Percentiles rank a stretch among this genome's conserved stretches.
phyloP scores from a whole-genome alignment of 176 grass and related monocot genomes.

The Phoenix roebelenii region DNA sequence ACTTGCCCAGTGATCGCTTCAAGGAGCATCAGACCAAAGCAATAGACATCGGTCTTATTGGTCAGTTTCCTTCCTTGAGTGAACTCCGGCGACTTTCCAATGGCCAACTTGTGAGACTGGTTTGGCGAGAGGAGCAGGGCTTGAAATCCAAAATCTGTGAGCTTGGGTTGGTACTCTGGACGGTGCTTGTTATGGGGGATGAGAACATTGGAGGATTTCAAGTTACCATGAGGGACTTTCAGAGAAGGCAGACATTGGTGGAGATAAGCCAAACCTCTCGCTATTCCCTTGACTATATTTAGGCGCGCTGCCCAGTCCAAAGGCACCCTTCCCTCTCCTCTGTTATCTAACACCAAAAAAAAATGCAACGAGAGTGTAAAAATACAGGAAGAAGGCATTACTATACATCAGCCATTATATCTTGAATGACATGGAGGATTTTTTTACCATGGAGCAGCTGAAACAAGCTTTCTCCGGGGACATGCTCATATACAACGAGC shows the following conservation, averaged over 20 bases:
- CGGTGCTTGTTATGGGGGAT: slow-evolving; percentile 5
- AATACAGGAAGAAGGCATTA: background rate
- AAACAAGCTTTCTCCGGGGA: slow-evolving; percentile 62
- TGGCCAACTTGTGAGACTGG: slow-evolving; percentile 37
- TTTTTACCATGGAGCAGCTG: slow-evolving; percentile 72
- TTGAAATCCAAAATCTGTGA: slow-evolving; percentile 68
- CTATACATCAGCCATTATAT: background rate
- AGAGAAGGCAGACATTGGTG: slow-evolving; percentile 51
- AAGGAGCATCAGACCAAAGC: slow-evolving; percentile 71
- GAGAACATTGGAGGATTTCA: slow-evolving; percentile 86
- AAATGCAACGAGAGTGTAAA: background rate
- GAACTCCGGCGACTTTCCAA: slow-evolving; percentile 57
- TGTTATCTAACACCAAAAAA: slow-evolving; percentile 38
- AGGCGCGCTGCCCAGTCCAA: slow-evolving; percentile 65
- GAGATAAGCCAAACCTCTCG: slow-evolving; percentile 59
- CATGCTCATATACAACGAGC: slow-evolving; percentile 59
- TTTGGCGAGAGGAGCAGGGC: slow-evolving; percentile 34
- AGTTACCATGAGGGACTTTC: slow-evolving; percentile 71
- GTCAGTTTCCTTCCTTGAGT: slow-evolving; percentile 31
- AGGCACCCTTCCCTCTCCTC: slow-evolving; percentile 61
- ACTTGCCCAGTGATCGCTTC: slow-evolving; percentile 80
- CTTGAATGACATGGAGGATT: too few relatives aligned
- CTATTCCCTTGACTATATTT: slow-evolving; percentile 54
- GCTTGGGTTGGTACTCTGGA: slow-evolving; percentile 31
- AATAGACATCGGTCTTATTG: slow-evolving; percentile 68